These are phyloP conservation scores for Zygotorulaspora chibaensis DNA, from an alignment of 805 yeast species.

Conservation along the genomic window DNA sequence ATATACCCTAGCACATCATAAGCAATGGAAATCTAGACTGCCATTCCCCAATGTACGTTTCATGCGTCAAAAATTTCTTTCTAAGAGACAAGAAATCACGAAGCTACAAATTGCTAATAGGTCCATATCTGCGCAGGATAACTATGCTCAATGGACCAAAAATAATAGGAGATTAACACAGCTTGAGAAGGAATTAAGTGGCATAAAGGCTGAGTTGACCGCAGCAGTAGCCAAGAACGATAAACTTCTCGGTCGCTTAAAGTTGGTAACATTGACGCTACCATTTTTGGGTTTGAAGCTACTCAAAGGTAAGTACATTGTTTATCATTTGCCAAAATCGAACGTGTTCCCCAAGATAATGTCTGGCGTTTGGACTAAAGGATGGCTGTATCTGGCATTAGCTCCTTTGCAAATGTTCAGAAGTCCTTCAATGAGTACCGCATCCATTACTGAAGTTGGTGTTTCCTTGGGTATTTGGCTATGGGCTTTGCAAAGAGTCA, in stretches of 20 bases:
- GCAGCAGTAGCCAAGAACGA: slow-evolving; percentile 8
- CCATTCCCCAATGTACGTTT: slow-evolving; percentile 22
- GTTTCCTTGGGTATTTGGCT: slow-evolving; percentile 36
- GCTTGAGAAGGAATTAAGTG: slow-evolving; percentile 48
- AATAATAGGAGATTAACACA: slow-evolving; percentile 68
- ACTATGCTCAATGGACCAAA: slow-evolving; percentile 95
- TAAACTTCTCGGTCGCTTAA: slow-evolving; percentile 19
- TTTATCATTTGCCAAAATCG: slow-evolving; percentile 27
- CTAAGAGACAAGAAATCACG: slow-evolving; percentile 42
- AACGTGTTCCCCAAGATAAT: slow-evolving; percentile 31
- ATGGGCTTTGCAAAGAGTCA: slow-evolving; percentile 32
- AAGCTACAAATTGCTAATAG: slow-evolving; percentile 50
- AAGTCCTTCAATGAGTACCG: slow-evolving; percentile 5
- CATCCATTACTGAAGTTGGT: slow-evolving; percentile 17
- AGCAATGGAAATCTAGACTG: slow-evolving; percentile 17
- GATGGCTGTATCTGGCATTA: slow-evolving; percentile 29
- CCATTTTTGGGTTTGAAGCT: slow-evolving; percentile 33
- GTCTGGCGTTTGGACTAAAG: slow-evolving; percentile 32
- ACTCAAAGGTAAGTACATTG: slow-evolving; percentile 33
- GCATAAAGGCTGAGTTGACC: slow-evolving; percentile 39
- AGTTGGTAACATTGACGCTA: slow-evolving; percentile 27
- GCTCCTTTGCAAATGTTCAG: slow-evolving; percentile 24
- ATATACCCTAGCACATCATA: slow-evolving; percentile 23
- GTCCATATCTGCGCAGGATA: slow-evolving; percentile 78
- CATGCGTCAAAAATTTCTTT: slow-evolving; percentile 29